Conservation (phyloP, 768 basidiomycete species). For the Mycena belliarum region DNA sequence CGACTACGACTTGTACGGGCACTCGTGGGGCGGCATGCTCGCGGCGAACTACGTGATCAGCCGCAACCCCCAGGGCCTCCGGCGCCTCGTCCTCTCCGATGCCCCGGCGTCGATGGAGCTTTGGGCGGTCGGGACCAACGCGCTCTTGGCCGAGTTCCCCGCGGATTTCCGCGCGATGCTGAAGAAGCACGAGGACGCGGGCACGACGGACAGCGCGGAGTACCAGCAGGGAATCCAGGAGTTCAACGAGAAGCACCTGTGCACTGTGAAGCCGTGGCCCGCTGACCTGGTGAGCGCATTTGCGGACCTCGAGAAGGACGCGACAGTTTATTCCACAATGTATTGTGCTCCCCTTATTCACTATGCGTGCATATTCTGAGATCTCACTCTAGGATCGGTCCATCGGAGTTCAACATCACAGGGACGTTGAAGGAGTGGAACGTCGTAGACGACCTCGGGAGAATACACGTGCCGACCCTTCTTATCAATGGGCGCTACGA, state of each 20-base stretch:
- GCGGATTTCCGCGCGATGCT: slow-evolving; percentile 28
- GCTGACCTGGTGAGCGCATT: slow-evolving; percentile 29
- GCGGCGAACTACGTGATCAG: slow-evolving; percentile 26
- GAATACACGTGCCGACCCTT: slow-evolving; percentile 40
- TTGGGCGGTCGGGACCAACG: slow-evolving; percentile 27
- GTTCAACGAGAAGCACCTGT: slow-evolving; percentile 33
- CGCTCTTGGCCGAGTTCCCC: slow-evolving; percentile 28
- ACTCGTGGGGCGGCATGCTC: slow-evolving; percentile 54
- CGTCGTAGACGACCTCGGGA: slow-evolving; percentile 43
- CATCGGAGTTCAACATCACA: slow-evolving; percentile 37
- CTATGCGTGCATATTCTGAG: background rate
- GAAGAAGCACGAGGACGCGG: slow-evolving; percentile 31
- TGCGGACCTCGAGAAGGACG: slow-evolving; percentile 25
- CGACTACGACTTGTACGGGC: slow-evolving; percentile 47
- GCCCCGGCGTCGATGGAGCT: slow-evolving; percentile 32
- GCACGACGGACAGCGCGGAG: slow-evolving; percentile 28
- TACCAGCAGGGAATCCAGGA: slow-evolving; percentile 30
- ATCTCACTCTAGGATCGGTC: slow-evolving; percentile 18
- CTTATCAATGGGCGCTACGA: slow-evolving; percentile 37
- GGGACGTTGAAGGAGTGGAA: slow-evolving; percentile 47
- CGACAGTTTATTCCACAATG: slow-evolving; percentile 27
- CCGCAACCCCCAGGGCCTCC: slow-evolving; percentile 22
- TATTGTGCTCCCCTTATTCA: background rate
- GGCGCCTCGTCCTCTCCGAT: slow-evolving; percentile 33
- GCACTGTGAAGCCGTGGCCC: slow-evolving; percentile 30